A percentile compares a stretch with the other conserved stretches of the same genome.
Conservation (phyloP, 306 rosid species). For the Vigna nakashimae region DNA sequence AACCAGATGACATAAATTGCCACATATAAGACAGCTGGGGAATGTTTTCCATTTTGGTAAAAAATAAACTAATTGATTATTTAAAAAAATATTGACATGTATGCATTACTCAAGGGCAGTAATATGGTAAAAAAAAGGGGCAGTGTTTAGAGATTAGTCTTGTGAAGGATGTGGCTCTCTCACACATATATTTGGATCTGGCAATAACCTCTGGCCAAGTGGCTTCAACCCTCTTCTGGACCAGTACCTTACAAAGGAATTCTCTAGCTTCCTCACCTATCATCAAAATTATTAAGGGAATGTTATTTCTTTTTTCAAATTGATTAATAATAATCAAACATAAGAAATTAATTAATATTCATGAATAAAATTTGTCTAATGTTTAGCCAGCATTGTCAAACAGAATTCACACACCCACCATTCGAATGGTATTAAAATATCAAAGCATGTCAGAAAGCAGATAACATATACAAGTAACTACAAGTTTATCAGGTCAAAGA, state of each 20-base stretch:
- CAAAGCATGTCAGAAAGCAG: neutral
- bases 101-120: slow-evolving; percentile 35
- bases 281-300: slow-evolving; percentile 33
- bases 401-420: slow-evolving; percentile 3
- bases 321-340: slow-evolving; percentile 11
- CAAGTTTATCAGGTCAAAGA: no score
- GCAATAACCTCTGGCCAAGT: slow-evolving; percentile 64
- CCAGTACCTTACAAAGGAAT: slow-evolving; percentile 71
- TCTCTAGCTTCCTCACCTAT: slow-evolving; percentile 84
- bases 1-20: neutral
- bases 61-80: neutral
- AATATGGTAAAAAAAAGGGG: slow-evolving; percentile 12
- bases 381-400: neutral
- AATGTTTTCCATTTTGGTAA: neutral
- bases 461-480: no score
- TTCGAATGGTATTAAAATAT: neutral
- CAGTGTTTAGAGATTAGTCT: slow-evolving; percentile 25
- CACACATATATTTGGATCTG: slow-evolving; percentile 60
- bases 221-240: slow-evolving; percentile 76
- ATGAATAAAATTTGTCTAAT: neutral
- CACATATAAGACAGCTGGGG: neutral
- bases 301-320: neutral
- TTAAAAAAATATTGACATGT: slow-evolving; percentile 34
- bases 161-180: slow-evolving; percentile 57
- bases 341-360: slow-evolving; percentile 6